Evolutionary conservation across 495 filamentous ascomycete species (phyloP), one percentile per base, ranked within the genome.

Genomic region (Aspergillus taichungensis): DNA sequence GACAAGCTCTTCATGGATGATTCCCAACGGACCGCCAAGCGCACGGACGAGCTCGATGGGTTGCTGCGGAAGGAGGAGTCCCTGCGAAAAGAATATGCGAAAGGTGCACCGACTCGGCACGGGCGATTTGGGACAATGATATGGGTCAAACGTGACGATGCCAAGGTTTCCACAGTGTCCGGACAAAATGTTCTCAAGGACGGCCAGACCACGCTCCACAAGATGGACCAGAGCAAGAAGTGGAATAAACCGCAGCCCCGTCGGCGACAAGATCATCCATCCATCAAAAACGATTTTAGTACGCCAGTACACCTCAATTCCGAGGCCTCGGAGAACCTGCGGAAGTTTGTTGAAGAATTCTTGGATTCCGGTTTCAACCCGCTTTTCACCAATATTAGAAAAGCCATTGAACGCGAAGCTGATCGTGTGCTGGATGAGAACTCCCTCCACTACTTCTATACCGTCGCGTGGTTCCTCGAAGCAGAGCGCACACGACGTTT

Each of bases 41-140:
- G 84, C 41, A 76, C 78, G 0, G 73, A 90, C 43, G 88, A 96
- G 61, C 71, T 99, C 6, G 71, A 74, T 30, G 68, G 70, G 8
- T 66, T 95, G 54, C 73, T 95, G 49, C 77, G 72, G 34, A 84
- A 88, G 57, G 94, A 99, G 60, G 79, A 80, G 3, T 80, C 80
- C 6, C 83, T 94, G 77, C 77, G 85, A 37, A 76, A 83, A 48
- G 76, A 82, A 40, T 86, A 94, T 55, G 78, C 80, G 31, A 84
- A 81, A 51, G 82, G 83, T 52, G 86, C 85, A 6, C 88, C 89
- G 2, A 89, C 89, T 6, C 69, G 94, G 31, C 94, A 99, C 61
- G 94, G 89, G 50, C 76, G 94, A 42, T 99, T 96, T 58, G 94
- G 94, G 1, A 94, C 89, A 10, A 95, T 96, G 83, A 83, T 95